Base-by-base conservation (phyloP, 345 rosid genomes). In the Carallia brachiata region DNA sequence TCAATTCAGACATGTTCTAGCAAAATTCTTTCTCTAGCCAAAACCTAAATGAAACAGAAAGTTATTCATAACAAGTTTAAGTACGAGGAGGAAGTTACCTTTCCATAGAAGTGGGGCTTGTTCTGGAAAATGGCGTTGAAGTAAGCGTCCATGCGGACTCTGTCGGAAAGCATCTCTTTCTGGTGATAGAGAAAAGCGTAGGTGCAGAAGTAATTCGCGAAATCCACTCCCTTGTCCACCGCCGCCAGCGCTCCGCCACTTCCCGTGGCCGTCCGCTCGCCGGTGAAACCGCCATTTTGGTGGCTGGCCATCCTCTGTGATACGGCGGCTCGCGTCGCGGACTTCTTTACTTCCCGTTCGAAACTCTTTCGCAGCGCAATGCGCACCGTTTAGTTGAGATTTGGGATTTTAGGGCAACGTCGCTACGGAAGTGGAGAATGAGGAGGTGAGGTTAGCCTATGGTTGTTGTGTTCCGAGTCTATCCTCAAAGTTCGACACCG, bases 101-200 rank as follows among this genome's bases (percentile, higher is more conserved):
- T 95, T 68, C 99, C 99, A 58, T 56, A 67, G 72, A 95, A 95
- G 57, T 95, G 97, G 75, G 81, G 87, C 44, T 84, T 88, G 87
- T 95, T 95, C 73, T 80, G 69, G 73, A 89, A 89, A 71, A 95
- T 80, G 60, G 99, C 74, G 73, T 83, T 83, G 83, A 37, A 89
- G 78, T 95, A 95, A 18, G 99, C 97, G 79, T 95, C 96, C 97
- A 95, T 95, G 79, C 99, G 97, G 47, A 95, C 97, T 70, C 93
- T 87, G 78, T 95, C 99, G 54, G 88, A 89, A 74, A 95, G 97
- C 99, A 95, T 95, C 70, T 95, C 97, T 61, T 95, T 92, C 84
- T 95, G 99, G 87, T 95, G 99, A 80, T 86, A 92, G 52, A 95
- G 92, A 64, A 81, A 92, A 16, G 97, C 81, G 76, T 92, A 92